These are phyloP conservation scores for Escallonia rubra DNA, from an alignment of 129 eudicot genomes.

Conservation along the genomic window DNA sequence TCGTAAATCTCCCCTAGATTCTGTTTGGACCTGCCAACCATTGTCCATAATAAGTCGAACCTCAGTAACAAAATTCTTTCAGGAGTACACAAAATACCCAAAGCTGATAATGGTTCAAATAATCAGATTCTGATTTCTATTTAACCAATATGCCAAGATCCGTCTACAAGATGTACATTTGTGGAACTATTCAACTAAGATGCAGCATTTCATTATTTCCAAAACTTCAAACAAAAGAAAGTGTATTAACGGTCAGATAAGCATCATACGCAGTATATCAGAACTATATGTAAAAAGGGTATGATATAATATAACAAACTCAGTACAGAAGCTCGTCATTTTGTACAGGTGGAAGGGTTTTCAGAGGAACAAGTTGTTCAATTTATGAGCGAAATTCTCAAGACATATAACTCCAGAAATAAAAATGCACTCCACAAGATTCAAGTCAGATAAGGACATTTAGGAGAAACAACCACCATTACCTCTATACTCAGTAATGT, in stretches of 20 bases:
- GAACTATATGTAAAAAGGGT: too few species aligned
- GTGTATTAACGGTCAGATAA: too few species aligned
- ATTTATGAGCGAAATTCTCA: background rate
- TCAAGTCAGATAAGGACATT: background rate
- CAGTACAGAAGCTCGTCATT: too few species aligned
- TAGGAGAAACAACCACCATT: conserved; percentile 6
- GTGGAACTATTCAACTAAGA: background rate
- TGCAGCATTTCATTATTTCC: too few species aligned
- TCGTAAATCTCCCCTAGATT: conserved; percentile 85
- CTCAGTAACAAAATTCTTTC: background rate
- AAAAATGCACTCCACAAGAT: background rate
- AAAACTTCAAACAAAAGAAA: too few species aligned
- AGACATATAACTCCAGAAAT: background rate
- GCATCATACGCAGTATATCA: too few species aligned
- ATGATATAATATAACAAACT: too few species aligned
- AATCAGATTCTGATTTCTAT: background rate
- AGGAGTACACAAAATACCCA: background rate
- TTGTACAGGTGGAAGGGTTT: too few species aligned
- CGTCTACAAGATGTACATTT: background rate
- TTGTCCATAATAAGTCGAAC: conserved; percentile 12
- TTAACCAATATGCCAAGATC: background rate
- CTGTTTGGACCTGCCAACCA: conserved; percentile 65
- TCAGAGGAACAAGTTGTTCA: too few species aligned
- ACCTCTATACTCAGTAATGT: conserved; percentile 89
- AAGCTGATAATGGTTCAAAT: background rate